Percentiles rank a stretch among this genome's conserved stretches.
Conservation (phyloP, 225 moss, liverwort and hornwort genomes). For the Climacium dendroides region DNA sequence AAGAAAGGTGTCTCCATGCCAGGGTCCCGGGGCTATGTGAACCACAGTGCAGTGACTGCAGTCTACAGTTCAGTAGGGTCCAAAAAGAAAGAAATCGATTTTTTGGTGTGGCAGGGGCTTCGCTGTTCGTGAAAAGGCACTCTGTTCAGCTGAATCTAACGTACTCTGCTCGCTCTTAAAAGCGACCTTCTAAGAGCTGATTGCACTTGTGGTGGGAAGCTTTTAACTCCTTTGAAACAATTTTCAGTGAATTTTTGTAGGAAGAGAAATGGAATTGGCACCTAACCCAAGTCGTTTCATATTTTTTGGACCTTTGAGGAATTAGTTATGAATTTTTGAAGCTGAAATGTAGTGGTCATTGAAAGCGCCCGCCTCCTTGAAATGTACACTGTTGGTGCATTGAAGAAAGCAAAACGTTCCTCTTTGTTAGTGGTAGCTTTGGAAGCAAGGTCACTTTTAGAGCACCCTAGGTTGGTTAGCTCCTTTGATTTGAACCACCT, state of each 20-base stretch:
- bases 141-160: neutral
- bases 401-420: neutral
- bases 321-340: neutral
- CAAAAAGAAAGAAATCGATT: too few species aligned
- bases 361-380: rapidly evolving
- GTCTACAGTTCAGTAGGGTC: too few species aligned
- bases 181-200: neutral
- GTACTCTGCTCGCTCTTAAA: neutral
- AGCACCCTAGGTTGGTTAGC: too few species aligned
- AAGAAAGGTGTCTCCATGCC: neutral
- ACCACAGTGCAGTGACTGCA: too few species aligned
- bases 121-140: neutral
- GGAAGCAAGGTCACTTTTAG: rapidly evolving
- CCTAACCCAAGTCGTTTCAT: neutral
- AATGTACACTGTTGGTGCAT: neutral
- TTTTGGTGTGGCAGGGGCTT: too few species aligned
- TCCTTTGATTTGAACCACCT: rapidly evolving
- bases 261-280: neutral
- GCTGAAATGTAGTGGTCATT: rapidly evolving
- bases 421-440: rapidly evolving
- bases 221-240: too few species aligned
- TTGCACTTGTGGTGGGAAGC: neutral
- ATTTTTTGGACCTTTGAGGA: neutral
- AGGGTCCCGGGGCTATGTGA: too few species aligned
- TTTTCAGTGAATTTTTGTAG: rapidly evolving